A percentile compares a stretch with the other conserved stretches of the same genome.
These are phyloP conservation scores for Ceratobasidium papillatum DNA, from an alignment of 1,284 basidiomycete genomes.

Conservation along the genomic window DNA sequence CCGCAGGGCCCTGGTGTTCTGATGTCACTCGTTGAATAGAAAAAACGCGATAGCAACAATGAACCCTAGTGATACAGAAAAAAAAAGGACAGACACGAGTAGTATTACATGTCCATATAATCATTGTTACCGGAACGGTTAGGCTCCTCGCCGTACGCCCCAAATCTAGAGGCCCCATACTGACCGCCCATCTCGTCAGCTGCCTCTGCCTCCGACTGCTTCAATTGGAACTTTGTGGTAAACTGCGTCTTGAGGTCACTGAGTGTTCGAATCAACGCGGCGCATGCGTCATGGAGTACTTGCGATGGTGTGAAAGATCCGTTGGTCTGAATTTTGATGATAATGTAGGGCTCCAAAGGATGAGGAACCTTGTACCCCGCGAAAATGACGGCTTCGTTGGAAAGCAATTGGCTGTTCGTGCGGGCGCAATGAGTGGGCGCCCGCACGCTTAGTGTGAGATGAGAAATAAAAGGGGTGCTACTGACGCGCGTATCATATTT, in stretches of 20 bases:
- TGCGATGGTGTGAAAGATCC: conserved; percentile 84
- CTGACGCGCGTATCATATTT: conserved; percentile 94
- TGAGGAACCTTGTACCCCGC: conserved; percentile 98
- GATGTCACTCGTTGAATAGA: neutral
- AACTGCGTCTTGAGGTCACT: conserved; percentile 57
- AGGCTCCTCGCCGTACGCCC: conserved; percentile 21
- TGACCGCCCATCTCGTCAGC: conserved; percentile 17
- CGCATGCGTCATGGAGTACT: conserved; percentile 85
- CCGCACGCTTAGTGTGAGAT: conserved; percentile 27
- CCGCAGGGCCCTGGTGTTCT: neutral
- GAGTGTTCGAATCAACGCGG: conserved; percentile 81
- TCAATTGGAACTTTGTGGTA: conserved; percentile 57
- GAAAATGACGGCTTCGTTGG: conserved; percentile 87
- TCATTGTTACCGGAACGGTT: conserved; percentile 10
- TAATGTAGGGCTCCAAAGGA: conserved; percentile 92
- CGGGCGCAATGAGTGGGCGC: conserved; percentile 27
- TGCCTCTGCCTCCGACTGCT: conserved; percentile 54
- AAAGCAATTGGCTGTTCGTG: conserved; percentile 78
- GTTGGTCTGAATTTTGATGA: conserved; percentile 96
- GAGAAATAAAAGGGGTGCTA: conserved; percentile 47
- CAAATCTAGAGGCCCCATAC: conserved; percentile 21
- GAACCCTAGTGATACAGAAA: conserved; percentile 24
- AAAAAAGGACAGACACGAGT: neutral
- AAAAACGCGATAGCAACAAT: conserved; percentile 14
- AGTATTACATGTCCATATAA: conserved; percentile 34